Evolutionary conservation across 306 rosid genomes (phyloP), one percentile per base, ranked within the genome.

Genomic region (Sindora glabra): DNA sequence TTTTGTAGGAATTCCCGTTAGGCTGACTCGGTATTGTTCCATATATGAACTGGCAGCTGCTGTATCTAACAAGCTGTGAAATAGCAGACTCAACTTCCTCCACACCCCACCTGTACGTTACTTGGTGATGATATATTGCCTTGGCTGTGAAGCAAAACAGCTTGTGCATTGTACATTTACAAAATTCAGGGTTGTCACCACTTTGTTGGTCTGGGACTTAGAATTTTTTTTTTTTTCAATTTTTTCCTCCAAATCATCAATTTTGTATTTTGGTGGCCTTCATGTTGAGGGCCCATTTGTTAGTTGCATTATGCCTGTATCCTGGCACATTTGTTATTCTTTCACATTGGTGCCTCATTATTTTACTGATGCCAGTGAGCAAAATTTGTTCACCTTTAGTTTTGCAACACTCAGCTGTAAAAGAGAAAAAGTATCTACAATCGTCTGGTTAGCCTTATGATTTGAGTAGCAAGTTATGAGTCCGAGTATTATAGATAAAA

Each of bases 311-410:
- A 26, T 45, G 39, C 64, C 24, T 75, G 56, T 69, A 29, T 29
- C 34, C 57, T 47, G 58, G 62, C 47, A 54, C 68, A 77, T 62
- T 77, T 68, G 57, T 68, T 68, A 77, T 77, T 77, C 82, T 72
- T 77, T 72, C 30, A 58, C 82, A 77, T 64, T 52, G 61, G 37
- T 47, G 62, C 56, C 62, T 63, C 76, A 57, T 67, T 60, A 56
- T 62, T 67, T 62, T 49, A 51, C 46, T 66, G 56, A 67, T 71
- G 63, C 39, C 59, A 42, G 71, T 34, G 68, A 42, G 45, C 57
- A 53, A 44, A 51, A 67, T 58, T 77, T 48, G 61, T 64, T 41
- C 36, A 29, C 68, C 38, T 36, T 69, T 29, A 4, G 8, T 29
- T 4, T 29, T 29, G 65, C 77, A 46, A 53, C 30, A 22, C 44